Percentiles rank a stretch among this genome's conserved stretches.
These are phyloP conservation scores for Mucor sp. DNA, from an alignment of 371 early-diverging fungal genomes.

Conservation along the genomic window DNA sequence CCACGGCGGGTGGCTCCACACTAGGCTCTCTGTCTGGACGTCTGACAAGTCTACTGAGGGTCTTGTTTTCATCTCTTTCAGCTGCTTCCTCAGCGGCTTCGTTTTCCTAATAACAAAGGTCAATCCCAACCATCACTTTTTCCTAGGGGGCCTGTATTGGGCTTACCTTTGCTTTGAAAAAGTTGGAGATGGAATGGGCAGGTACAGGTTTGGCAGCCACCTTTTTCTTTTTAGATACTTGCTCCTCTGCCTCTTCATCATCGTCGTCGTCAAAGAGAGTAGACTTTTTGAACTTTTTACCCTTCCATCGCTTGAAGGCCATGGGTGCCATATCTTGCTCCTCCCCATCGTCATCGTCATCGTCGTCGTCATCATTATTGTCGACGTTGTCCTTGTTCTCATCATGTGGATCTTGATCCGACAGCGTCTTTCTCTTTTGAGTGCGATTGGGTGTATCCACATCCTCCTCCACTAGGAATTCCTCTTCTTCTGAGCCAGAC, in stretches of 20 bases:
- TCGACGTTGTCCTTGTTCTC: too few species aligned
- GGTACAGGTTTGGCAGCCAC: constrained; percentile 20
- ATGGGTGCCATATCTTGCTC: constrained; percentile 14
- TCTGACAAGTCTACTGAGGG: constrained; percentile 23
- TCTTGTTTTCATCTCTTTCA: constrained; percentile 1
- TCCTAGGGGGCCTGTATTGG: too few species aligned
- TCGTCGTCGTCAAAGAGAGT: constrained; percentile 19
- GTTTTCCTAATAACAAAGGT: neutral
- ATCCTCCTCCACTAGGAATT: neutral
- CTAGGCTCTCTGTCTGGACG: constrained; percentile 4
- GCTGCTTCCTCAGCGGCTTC: neutral
- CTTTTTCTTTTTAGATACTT: neutral
- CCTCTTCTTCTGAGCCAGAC: constrained; percentile 5
- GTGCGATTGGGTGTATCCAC: neutral
- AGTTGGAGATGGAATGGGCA: constrained; percentile 26
- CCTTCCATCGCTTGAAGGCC: constrained; percentile 22
- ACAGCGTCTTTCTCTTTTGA: neutral
- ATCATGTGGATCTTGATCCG: neutral
- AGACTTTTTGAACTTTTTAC: constrained; percentile 17
- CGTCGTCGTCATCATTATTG: neutral
- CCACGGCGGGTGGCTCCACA: constrained; percentile 3
- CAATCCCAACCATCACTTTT: neutral
- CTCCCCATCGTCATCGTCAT: constrained; percentile 5
- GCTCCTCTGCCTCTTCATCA: constrained; percentile 14
- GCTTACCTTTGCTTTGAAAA: constrained; percentile 25